Conservation (phyloP, 257 asterid species). For the Solanum paucissectum region DNA sequence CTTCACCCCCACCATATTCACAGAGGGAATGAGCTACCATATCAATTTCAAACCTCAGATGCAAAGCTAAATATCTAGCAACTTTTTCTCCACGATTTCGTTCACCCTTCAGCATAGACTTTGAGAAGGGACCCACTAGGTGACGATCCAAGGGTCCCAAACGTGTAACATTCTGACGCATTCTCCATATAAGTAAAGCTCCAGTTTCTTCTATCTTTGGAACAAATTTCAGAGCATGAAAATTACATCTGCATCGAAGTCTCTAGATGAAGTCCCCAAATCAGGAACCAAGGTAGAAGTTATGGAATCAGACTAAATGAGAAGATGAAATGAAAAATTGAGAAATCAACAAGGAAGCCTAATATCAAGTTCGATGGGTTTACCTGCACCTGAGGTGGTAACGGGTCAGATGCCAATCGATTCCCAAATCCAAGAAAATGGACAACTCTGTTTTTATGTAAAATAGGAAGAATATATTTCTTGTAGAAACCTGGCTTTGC, state of each 20-base stretch:
- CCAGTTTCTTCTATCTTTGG: constrained; percentile 91
- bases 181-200: constrained; percentile 68
- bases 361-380: not conserved
- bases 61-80: constrained; percentile 75
- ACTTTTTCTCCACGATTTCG: constrained; percentile 39
- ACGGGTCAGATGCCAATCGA: constrained; percentile 95
- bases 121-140: constrained; percentile 79
- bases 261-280: constrained; percentile 80
- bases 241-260: constrained; percentile 99
- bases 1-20: constrained; percentile 89
- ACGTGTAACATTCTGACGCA: constrained; percentile 77
- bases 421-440: constrained; percentile 99
- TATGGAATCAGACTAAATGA: not conserved
- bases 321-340: not conserved
- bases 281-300: constrained; percentile 45
- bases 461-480: constrained; percentile 83
- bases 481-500: constrained; percentile 87
- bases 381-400: constrained; percentile 83
- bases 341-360: constrained; percentile 4
- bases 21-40: constrained; percentile 99
- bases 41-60: constrained; percentile 95
- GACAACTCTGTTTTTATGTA: constrained; percentile 71
- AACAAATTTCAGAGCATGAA: constrained; percentile 81
- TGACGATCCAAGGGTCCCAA: constrained; percentile 72
- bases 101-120: constrained; percentile 31